Base-by-base conservation (phyloP, 331 rosid genomes). In the Arachis monticola region DNA sequence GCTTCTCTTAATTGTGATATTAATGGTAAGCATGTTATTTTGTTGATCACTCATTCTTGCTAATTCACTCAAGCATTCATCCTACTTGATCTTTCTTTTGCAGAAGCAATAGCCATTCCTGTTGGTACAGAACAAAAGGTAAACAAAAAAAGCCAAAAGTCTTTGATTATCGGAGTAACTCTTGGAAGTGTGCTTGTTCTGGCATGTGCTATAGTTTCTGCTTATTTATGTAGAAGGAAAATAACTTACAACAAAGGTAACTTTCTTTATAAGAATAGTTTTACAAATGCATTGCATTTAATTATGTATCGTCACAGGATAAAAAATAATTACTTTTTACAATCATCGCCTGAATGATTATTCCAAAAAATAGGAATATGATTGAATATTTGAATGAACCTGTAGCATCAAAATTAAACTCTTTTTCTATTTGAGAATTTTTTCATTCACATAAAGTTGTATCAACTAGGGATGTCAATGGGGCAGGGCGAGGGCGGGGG, bases 181-280 rank as follows among this genome's bases (percentile, higher is more conserved):
- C 55, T 80, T 31, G 1, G 41, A 3, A 41, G 51, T 1, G 6
- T 59, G 32, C 38, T 47, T 63, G 32, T 64, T 55, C 42, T 82
- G 41, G 75, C 69, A 1, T 68, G 85, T 53, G 8, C 46, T 51
- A 6, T 63, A 53, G 1, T 47, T 56, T 35, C 27, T 5, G 42
- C 74, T 4, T 80, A 50, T 69, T 6, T 47, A 11, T 62, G 83
- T 79, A 58, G 80, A 80, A 14, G 72, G 53, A 84, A 80, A 56
- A 73, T 50, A 63, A 45, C 65, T n/a, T 75, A 11, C 1, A 70
- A 30, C 30, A 17, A 46, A 82, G 88, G 83, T 84, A 64, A 41
- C 8, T 70, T 31, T 55, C n/a, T 53, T 69, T 10, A 0, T 27
- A 7, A 14, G 47, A 38, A 27, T 41, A 41, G 45, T 41, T 41